Conservation (phyloP, 768 basidiomycete genomes). For the Mycena olivaceomarginata region DNA sequence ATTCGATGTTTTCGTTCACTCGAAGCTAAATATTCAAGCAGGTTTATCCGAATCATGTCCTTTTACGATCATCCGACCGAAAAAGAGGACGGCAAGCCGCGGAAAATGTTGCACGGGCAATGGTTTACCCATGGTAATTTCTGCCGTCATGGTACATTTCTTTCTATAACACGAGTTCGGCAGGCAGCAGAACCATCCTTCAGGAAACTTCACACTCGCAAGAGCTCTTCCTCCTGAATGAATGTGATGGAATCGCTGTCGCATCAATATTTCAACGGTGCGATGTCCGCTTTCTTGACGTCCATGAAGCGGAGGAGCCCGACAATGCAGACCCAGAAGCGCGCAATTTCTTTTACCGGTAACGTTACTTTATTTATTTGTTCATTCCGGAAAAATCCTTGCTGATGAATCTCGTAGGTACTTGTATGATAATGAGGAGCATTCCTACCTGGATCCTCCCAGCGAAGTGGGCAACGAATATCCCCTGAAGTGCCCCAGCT, state of each 20-base stretch:
- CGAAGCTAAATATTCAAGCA: slow-evolving; percentile 8
- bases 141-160: neutral
- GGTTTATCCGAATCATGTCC: slow-evolving; percentile 84
- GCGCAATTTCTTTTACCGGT: slow-evolving; percentile 73
- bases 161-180: neutral
- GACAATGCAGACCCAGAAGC: slow-evolving; percentile 63
- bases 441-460: slow-evolving; percentile 69
- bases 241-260: slow-evolving; percentile 74
- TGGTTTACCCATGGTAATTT: slow-evolving; percentile 79
- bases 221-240: slow-evolving; percentile 71
- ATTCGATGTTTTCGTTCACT: neutral
- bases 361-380: neutral
- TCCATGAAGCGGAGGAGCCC: slow-evolving; percentile 66
- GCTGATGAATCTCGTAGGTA: slow-evolving; percentile 58
- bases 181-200: slow-evolving; percentile 71
- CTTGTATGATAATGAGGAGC: slow-evolving; percentile 68
- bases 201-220: slow-evolving; percentile 82
- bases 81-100: slow-evolving; percentile 42
- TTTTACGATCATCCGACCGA: slow-evolving; percentile 67
- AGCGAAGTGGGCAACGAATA: slow-evolving; percentile 47
- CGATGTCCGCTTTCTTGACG: slow-evolving; percentile 64
- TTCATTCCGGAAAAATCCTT: neutral
- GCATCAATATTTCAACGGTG: slow-evolving; percentile 77
- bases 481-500: slow-evolving; percentile 65
- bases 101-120: slow-evolving; percentile 80